Conservation (phyloP, 257 asterid species). For the Leptodermis oblonga region DNA sequence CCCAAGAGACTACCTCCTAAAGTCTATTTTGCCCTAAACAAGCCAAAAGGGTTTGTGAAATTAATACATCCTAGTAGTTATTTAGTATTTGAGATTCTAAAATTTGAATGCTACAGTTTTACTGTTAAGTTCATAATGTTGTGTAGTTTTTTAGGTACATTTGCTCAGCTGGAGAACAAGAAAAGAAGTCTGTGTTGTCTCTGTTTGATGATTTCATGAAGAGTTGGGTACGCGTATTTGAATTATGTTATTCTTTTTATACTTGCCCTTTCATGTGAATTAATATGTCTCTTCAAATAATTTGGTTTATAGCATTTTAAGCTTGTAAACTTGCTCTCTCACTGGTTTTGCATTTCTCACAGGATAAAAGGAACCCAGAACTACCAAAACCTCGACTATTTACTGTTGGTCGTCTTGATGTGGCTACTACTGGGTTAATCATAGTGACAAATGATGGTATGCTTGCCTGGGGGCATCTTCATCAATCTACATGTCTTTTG, state of each 20-base stretch:
- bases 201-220: constrained; percentile 72
- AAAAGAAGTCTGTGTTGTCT: constrained; percentile 72
- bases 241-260: not conserved
- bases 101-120: constrained; percentile 4
- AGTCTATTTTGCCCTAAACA: constrained; percentile 91
- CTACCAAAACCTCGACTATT: constrained; percentile 77
- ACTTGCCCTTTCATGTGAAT: not conserved
- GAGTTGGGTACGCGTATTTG: constrained; percentile 62
- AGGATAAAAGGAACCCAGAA: constrained; percentile 72
- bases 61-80: constrained; percentile 15
- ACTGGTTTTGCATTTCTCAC: constrained; percentile 15
- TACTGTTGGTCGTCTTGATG: constrained; percentile 99
- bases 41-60: constrained; percentile 89
- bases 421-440: constrained; percentile 86
- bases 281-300: not conserved
- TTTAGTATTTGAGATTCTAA: constrained; percentile 12
- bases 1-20: constrained; percentile 89
- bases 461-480: not conserved
- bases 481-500: too few relatives aligned
- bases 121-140: constrained; percentile 20
- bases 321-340: constrained; percentile 3
- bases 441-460: constrained; percentile 96
- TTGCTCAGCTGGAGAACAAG: constrained; percentile 92
- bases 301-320: not conserved
- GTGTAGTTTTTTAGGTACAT: constrained; percentile 60